Evolutionary conservation across 2,329 filamentous ascomycete genomes (phyloP).

Genomic region (Amauroascus niger): DNA sequence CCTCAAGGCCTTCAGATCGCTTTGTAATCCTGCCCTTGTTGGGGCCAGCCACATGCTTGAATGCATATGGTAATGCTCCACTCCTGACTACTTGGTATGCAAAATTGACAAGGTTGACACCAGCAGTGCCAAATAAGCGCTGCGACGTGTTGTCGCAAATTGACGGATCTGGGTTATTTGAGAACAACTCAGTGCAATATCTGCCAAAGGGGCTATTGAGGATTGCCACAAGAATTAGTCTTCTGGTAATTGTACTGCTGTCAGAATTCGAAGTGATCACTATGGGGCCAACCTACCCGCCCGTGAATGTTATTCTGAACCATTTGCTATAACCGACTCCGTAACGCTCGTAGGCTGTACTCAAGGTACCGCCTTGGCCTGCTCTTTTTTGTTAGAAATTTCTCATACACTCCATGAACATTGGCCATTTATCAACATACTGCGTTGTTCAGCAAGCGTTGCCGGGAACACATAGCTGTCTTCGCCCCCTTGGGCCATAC

Average conservation of each 20-base stretch:
- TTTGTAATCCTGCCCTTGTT: too few relatives aligned
- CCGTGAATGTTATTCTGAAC: neutral
- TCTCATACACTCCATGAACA: too few relatives aligned
- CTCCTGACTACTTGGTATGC: neutral
- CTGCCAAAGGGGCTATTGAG: neutral
- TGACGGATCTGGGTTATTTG: neutral
- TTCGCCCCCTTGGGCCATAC: neutral
- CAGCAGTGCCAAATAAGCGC: neutral
- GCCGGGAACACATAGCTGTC: neutral
- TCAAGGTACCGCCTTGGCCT: neutral
- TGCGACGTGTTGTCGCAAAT: neutral
- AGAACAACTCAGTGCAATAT: neutral
- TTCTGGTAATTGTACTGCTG: neutral
- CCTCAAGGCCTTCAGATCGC: too few relatives aligned
- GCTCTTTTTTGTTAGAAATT: neutral
- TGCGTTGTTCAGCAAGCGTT: neutral
- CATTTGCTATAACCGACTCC: neutral
- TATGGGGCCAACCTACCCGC: neutral
- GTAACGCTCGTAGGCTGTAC: neutral
- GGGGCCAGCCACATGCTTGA: neutral
- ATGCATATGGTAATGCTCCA: neutral
- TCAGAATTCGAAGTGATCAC: neutral
- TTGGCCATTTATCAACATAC: neutral
- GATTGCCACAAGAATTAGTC: neutral
- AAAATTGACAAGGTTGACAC: neutral